Evolutionary conservation across 1,284 basidiomycete genomes (phyloP).

Genomic region (Tilletia horrida): DNA sequence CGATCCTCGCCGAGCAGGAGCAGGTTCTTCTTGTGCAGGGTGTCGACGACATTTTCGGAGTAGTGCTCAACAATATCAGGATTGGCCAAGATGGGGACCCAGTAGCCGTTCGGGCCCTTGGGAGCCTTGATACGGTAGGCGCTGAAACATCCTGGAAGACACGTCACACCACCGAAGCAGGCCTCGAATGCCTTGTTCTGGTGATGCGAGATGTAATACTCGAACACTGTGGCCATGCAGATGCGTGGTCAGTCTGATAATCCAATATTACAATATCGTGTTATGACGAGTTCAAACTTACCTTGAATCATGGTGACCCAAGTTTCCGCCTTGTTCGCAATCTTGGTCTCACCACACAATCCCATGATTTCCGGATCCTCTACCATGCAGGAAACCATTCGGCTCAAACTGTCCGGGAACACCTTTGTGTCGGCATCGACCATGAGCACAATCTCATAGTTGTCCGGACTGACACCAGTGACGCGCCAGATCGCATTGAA

Average conservation of each 20-base stretch:
- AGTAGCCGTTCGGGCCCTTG: constrained; percentile 58
- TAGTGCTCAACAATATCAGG: constrained; percentile 59
- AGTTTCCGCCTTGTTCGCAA: constrained; percentile 58
- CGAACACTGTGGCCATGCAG: constrained; percentile 63
- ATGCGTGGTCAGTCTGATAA: no score
- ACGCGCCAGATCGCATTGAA: constrained; percentile 59
- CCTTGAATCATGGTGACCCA: constrained; percentile 60
- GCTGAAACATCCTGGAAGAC: constrained; percentile 58
- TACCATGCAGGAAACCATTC: constrained; percentile 59
- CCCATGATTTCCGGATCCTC: constrained; percentile 59
- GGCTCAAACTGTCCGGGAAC: constrained; percentile 57
- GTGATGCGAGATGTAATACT: constrained; percentile 99
- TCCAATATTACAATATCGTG: no score
- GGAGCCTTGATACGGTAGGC: constrained; percentile 59
- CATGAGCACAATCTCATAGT: constrained; percentile 58
- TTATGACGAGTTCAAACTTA: constrained; percentile 20
- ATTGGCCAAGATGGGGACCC: constrained; percentile 58
- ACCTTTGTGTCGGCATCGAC: constrained; percentile 59
- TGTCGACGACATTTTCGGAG: constrained; percentile 59
- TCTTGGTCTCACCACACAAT: constrained; percentile 59
- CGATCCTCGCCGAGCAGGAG: constrained; percentile 59
- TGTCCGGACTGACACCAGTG: constrained; percentile 58
- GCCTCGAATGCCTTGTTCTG: constrained; percentile 64
- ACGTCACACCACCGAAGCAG: constrained; percentile 58
- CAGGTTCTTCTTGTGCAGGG: constrained; percentile 59